Evolutionary conservation across 805 yeast species (phyloP).

Genomic region (Candida argentea): DNA sequence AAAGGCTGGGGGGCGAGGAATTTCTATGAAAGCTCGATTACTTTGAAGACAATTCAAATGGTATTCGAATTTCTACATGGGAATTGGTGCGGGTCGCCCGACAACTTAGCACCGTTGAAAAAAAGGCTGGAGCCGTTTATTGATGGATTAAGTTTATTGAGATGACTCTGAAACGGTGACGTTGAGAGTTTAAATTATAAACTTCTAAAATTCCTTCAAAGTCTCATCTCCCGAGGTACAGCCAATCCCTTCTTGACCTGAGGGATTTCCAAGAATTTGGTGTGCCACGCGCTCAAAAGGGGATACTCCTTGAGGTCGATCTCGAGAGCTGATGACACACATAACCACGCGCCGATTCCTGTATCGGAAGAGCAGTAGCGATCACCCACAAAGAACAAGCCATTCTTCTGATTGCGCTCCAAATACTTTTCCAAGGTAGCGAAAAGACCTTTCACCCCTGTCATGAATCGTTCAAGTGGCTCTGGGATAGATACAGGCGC

Average conservation of each 20-base stretch:
- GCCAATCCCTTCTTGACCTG: constrained; percentile 19
- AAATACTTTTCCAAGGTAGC: constrained; percentile 46
- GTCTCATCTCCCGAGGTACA: constrained; percentile 3
- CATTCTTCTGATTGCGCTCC: constrained; percentile 28
- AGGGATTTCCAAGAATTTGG: constrained; percentile 18
- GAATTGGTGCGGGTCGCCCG: too few species aligned
- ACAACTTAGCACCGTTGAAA: too few species aligned
- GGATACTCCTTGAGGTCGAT: constrained; percentile 32
- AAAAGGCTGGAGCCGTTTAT: too few species aligned
- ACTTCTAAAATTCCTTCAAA: too few species aligned
- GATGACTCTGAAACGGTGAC: too few species aligned
- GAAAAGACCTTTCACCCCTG: constrained; percentile 43
- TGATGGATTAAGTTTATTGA: too few species aligned
- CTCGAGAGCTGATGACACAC: constrained; percentile 5
- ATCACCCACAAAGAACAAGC: constrained; percentile 45
- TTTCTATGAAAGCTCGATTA: too few species aligned
- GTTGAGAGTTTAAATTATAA: too few species aligned
- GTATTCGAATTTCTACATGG: too few species aligned
- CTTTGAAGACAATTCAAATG: too few species aligned
- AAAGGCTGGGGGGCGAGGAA: too few species aligned
- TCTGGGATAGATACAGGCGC: constrained; percentile 46
- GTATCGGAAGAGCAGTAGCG: constrained; percentile 53
- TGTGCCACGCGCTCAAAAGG: constrained; percentile 29
- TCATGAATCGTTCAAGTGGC: constrained; percentile 40
- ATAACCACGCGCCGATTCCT: constrained; percentile 38